Evolutionary conservation across 352 stramenopile species (phyloP).

Genomic region (Blastocystis sp.): DNA sequence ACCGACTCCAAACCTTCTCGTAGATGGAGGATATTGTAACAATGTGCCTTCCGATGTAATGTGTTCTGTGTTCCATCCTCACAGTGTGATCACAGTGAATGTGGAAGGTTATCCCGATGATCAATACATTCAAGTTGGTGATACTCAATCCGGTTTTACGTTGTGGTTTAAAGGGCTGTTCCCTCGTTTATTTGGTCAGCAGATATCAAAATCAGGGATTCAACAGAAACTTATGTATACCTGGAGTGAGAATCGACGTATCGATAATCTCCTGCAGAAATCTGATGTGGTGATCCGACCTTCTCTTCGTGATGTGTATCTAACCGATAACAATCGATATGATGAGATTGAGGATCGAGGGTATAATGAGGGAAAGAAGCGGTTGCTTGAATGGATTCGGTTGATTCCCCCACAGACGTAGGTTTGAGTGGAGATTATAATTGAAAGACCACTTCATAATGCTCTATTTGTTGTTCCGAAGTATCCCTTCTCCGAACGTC

Average conservation of each 20-base stretch:
- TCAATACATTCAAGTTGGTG: background rate
- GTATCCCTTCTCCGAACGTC: constrained; percentile 40
- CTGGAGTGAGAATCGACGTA: constrained; percentile 39
- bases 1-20: constrained; percentile 73
- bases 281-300: constrained; percentile 56
- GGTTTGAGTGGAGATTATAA: background rate
- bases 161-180: constrained; percentile 47
- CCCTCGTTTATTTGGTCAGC: constrained; percentile 32
- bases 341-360: constrained; percentile 56
- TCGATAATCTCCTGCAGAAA: constrained; percentile 47
- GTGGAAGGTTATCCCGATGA: constrained; percentile 58
- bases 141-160: constrained; percentile 39
- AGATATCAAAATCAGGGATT: constrained; percentile 26
- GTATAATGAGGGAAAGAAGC: constrained; percentile 48
- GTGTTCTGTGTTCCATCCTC: constrained; percentile 57
- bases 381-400: constrained; percentile 40
- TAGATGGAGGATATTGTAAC: constrained; percentile 88
- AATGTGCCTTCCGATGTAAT: constrained; percentile 80
- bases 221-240: constrained; percentile 62
- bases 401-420: constrained; percentile 39
- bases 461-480: constrained; percentile 53
- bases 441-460: constrained; percentile 12
- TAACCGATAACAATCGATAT: constrained; percentile 40
- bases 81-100: constrained; percentile 50
- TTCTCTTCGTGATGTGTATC: constrained; percentile 32